phyloP scores from a whole-genome alignment of 2,329 filamentous ascomycete genomes.

The Cytospora leucostoma region DNA sequence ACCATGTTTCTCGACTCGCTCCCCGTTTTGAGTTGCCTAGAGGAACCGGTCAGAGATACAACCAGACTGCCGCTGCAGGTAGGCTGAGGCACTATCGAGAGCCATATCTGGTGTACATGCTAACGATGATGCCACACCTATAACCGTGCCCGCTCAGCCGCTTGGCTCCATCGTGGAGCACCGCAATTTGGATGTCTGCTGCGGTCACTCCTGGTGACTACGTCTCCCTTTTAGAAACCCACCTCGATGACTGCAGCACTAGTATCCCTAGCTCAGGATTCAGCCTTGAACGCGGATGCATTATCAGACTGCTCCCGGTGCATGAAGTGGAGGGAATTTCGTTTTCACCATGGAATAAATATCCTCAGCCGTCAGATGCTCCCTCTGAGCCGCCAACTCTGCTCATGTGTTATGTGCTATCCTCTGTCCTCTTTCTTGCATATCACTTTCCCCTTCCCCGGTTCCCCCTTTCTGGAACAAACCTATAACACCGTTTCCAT shows the following conservation, averaged over 20 bases:
- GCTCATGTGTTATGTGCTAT: neutral
- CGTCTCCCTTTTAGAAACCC: slow-evolving; percentile 1
- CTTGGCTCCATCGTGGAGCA: neutral
- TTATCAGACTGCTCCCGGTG: slow-evolving; percentile 1
- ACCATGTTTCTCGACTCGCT: neutral
- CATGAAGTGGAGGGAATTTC: neutral
- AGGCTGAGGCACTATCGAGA: neutral
- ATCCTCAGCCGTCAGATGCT: neutral
- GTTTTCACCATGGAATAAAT: slow-evolving; percentile 4
- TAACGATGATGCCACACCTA: slow-evolving; percentile 10
- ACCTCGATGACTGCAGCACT: slow-evolving; percentile 7
- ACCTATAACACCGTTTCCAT: neutral
- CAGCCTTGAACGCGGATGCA: slow-evolving; percentile 7
- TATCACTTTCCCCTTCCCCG: neutral
- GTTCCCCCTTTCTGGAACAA: neutral
- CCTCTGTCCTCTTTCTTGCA: neutral
- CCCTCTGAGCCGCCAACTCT: neutral
- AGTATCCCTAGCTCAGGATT: slow-evolving; percentile 4
- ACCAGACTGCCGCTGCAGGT: neutral
- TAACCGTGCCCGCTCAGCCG: slow-evolving; percentile 9
- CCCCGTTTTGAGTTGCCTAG: neutral
- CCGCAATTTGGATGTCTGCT: slow-evolving; percentile 7
- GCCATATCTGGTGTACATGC: neutral
- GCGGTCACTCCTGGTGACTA: neutral
- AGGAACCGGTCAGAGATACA: neutral